phyloP scores from a whole-genome alignment of 805 yeast genomes.

The Starmerella geochares region DNA sequence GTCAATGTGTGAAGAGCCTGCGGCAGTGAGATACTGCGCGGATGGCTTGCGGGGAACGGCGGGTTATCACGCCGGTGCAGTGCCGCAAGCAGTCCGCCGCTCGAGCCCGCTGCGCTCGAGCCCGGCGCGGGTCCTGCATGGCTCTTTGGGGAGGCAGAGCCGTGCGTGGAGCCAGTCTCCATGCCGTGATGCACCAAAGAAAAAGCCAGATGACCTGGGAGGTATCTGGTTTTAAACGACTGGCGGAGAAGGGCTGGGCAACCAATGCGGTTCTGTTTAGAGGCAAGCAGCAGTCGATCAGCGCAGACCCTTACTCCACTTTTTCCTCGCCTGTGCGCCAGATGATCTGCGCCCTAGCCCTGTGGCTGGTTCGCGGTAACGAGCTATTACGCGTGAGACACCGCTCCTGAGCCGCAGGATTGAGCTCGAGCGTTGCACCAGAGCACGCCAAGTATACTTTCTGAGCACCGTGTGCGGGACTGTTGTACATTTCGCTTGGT shows the following conservation, averaged over 20 bases:
- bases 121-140: constrained; percentile 2
- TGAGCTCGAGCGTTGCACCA: too few relatives aligned
- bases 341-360: constrained; percentile 1
- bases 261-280: not conserved
- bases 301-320: constrained; percentile 5
- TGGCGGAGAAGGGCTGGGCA: constrained; percentile 4
- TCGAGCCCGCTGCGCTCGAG: not conserved
- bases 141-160: not conserved
- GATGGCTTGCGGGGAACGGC: constrained; percentile 2
- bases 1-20: constrained; percentile 7
- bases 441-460: too few relatives aligned
- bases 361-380: constrained; percentile 5
- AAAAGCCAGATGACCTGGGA: not conserved
- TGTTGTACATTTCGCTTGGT: too few relatives aligned
- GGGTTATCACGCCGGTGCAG: not conserved
- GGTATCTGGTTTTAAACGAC: not conserved
- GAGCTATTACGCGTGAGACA: not conserved
- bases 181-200: constrained; percentile 3
- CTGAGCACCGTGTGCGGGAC: too few relatives aligned
- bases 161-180: constrained; percentile 9
- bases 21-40: constrained; percentile 9
- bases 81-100: not conserved
- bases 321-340: constrained; percentile 7
- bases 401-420: not conserved
- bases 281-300: constrained; percentile 2